phyloP scores from a whole-genome alignment of 805 yeast genomes.

The Yamadazyma phyllophila region DNA sequence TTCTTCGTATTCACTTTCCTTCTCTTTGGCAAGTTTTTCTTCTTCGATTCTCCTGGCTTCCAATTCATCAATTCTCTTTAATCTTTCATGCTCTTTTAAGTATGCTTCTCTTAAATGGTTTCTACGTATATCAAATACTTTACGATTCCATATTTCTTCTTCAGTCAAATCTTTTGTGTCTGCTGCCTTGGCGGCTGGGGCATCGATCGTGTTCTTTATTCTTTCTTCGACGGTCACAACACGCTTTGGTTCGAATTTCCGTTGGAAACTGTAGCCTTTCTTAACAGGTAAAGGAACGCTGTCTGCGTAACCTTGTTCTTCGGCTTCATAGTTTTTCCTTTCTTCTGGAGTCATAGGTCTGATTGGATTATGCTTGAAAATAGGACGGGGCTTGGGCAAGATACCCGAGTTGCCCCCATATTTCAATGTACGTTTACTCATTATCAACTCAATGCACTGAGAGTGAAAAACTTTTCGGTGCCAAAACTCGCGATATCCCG shows the following conservation, averaged over 20 bases:
- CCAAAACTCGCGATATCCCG: neutral
- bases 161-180: conserved; percentile 29
- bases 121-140: conserved; percentile 67
- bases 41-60: conserved; percentile 27
- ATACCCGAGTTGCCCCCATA: conserved; percentile 75
- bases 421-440: conserved; percentile 51
- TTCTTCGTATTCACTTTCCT: conserved; percentile 36
- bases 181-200: conserved; percentile 26
- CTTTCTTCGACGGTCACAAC: conserved; percentile 60
- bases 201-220: conserved; percentile 54
- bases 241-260: conserved; percentile 52
- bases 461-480: conserved; percentile 8
- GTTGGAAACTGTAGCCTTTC: conserved; percentile 41
- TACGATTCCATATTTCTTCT: conserved; percentile 46
- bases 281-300: conserved; percentile 67
- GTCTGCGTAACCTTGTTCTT: conserved; percentile 66
- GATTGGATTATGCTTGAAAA: conserved; percentile 62
- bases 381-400: conserved; percentile 73
- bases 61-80: conserved; percentile 37
- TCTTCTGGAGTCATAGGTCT: conserved; percentile 48
- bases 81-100: conserved; percentile 49
- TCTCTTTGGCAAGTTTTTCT: conserved; percentile 20
- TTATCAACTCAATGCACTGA: conserved; percentile 11
- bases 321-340: conserved; percentile 41
- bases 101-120: conserved; percentile 65